A percentile compares a stretch with the other conserved stretches of the same genome.
Conservation (phyloP, 192 early-diverging fungal species). For the Backusella tuberculispora region DNA sequence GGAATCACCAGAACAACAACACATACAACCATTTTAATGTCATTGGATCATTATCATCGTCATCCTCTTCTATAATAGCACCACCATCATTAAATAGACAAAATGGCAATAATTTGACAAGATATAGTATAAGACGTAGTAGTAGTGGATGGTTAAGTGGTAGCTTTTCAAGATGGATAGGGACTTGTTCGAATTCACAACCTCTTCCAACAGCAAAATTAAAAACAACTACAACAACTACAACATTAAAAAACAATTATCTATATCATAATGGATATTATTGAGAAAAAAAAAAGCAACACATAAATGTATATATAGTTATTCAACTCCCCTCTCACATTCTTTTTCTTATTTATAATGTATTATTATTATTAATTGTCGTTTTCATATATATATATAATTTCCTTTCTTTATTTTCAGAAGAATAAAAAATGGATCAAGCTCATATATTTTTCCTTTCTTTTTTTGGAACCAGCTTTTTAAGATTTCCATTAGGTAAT, state of each 20-base stretch:
- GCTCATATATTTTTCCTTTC: not conserved
- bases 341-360: not conserved
- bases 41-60: not conserved
- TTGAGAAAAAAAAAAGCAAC: not conserved
- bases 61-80: too few species aligned
- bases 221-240: not conserved
- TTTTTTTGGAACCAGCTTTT: not conserved
- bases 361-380: slow-evolving; percentile 2
- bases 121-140: not conserved
- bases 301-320: not conserved
- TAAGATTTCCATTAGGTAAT: too few species aligned
- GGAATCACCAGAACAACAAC: too few species aligned
- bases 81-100: too few species aligned
- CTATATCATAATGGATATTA: slow-evolving; percentile 2
- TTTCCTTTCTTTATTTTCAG: too few species aligned
- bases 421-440: too few species aligned
- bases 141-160: slow-evolving; percentile 11
- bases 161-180: slow-evolving; percentile 5
- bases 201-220: not conserved
- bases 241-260: not conserved
- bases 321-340: not conserved
- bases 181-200: not conserved
- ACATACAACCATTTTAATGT: not conserved
- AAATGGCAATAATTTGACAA: not conserved
- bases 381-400: not conserved